Base-by-base conservation (phyloP, 306 rosid genomes). In the Senna tora region DNA sequence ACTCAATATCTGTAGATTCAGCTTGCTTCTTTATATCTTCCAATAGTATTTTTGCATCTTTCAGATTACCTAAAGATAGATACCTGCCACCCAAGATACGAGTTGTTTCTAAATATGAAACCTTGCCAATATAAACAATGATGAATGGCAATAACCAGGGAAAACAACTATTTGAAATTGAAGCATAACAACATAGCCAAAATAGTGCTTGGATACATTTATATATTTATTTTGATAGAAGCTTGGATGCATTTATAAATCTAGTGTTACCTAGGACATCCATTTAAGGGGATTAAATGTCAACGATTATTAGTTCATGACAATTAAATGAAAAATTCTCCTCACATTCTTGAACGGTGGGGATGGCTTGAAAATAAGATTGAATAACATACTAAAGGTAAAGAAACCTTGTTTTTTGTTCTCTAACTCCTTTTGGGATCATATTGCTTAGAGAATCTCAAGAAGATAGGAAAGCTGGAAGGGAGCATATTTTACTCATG, bases 21-120 rank as follows among this genome's bases (percentile, higher is more conserved):
- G 62, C 83, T 79, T 85, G 85, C 59, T 67, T 84, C 85, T 87
- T 85, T 75, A 95, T 66, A 89, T 88, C 97, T 9, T 89, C 90
- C 85, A 89, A 45, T 41, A 95, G 82, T 64, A 10, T 6, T 84
- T 91, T 95, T 34, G 99, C 97, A 81, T 91, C 97, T 81, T 86
- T 86, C 66, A 89, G 82, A 86, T 95, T 91, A 80, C 97, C 96
- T 46, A 57, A 67, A 82, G 92, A 78, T 70, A 91, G 75, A 78
- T 88, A 95, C 96, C 99, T 95, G 66, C 46, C 71, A 61, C 4
- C 67, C 66, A 65, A 73, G 32, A 69, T 71, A 64, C 12, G 34
- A 14, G 69, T 5, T 16, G 39, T 56, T 32, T 49, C 52, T 74
- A 62, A 53, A 64, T 74, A 55, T 39, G 30, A 62, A 75, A 75